These are phyloP conservation scores for Aleurites moluccanus DNA, from an alignment of 441 rosid species.

Conservation along the genomic window DNA sequence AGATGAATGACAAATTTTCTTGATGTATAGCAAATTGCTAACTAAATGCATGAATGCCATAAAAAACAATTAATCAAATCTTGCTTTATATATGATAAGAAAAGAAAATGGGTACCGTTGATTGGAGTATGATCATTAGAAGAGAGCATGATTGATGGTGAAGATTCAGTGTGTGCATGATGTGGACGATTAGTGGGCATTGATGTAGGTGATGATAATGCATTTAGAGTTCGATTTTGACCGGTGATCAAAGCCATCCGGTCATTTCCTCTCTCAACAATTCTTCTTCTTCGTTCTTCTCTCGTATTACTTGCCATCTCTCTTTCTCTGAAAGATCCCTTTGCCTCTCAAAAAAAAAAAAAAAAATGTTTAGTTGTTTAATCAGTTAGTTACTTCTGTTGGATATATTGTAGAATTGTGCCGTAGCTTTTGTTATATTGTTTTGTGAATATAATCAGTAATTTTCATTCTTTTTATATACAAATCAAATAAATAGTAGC, in stretches of 20 bases:
- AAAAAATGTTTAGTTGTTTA: too few species aligned
- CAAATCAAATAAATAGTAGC: too few species aligned
- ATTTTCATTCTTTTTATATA: too few species aligned
- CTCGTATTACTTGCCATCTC: conserved; percentile 31
- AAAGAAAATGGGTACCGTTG: conserved; percentile 27
- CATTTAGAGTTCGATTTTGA: conserved; percentile 30
- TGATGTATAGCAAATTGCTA: too few species aligned
- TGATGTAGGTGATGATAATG: conserved; percentile 24
- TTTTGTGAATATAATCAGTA: too few species aligned
- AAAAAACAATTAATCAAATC: background rate
- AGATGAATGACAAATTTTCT: background rate
- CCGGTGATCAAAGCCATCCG: conserved; percentile 74
- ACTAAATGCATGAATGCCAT: too few species aligned
- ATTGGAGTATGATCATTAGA: conserved; percentile 13
- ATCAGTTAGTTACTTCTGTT: conserved; percentile 12
- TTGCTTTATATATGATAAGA: background rate
- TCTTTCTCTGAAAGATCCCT: background rate
- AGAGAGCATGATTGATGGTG: conserved; percentile 20
- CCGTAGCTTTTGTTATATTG: background rate
- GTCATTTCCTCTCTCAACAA: conserved; percentile 62
- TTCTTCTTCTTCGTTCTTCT: conserved; percentile 56
- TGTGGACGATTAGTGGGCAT: conserved; percentile 28
- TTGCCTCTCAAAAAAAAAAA: background rate
- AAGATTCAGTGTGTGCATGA: conserved; percentile 33
- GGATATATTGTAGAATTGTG: background rate